Percentiles rank a stretch among this genome's conserved stretches.
Conservation (phyloP, 148 eudicot genomes). For the Camellia lanceoleosa region DNA sequence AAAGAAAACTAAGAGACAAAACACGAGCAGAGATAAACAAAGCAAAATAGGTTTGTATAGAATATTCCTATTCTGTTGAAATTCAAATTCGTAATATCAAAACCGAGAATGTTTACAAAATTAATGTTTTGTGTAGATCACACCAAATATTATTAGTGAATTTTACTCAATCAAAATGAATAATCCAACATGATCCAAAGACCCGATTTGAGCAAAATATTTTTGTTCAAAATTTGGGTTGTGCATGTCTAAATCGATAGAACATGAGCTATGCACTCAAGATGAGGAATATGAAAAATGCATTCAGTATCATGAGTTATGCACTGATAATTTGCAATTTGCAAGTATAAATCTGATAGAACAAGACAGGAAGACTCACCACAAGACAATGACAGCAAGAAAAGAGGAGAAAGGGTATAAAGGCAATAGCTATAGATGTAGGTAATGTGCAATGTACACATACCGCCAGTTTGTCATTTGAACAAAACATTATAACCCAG, state of each 20-base stretch:
- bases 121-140: not conserved
- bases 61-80: no score
- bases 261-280: no score
- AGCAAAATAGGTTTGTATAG: no score
- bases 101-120: no score
- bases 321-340: not conserved
- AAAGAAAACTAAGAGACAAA: not conserved
- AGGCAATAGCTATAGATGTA: not conserved
- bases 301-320: not conserved
- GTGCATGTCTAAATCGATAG: not conserved
- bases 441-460: constrained; percentile 5
- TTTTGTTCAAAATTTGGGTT: not conserved
- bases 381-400: not conserved
- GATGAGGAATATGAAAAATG: not conserved
- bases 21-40: no score
- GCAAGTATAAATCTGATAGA: not conserved
- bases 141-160: not conserved
- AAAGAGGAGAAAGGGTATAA: not conserved
- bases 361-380: not conserved
- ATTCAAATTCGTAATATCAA: no score
- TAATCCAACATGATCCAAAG: not conserved
- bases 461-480: constrained; percentile 99
- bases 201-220: not conserved
- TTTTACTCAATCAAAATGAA: not conserved
- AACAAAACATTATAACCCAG: constrained; percentile 85